Conservation (phyloP, 2,329 filamentous ascomycete genomes). For the Boeremia lycopersici region DNA sequence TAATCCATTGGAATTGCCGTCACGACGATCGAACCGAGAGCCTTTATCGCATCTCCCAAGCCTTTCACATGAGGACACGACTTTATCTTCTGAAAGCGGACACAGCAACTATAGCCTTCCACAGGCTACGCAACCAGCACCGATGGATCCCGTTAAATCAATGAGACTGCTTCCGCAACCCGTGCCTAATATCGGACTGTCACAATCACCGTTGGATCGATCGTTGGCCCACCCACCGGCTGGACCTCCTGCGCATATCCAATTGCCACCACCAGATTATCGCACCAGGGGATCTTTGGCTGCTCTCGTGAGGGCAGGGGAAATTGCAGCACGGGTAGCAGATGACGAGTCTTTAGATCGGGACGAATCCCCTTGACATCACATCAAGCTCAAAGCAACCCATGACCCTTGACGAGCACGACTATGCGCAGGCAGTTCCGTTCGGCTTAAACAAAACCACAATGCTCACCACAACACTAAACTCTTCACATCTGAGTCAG, state of each 20-base stretch:
- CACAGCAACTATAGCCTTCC: slow-evolving; percentile 30
- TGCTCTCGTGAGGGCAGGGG: slow-evolving; percentile 46
- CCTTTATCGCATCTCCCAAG: slow-evolving; percentile 35
- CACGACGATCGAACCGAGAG: slow-evolving; percentile 41
- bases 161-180: slow-evolving; percentile 48
- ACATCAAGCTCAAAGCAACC: not conserved
- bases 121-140: slow-evolving; percentile 21
- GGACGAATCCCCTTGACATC: slow-evolving; percentile 29
- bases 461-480: not conserved
- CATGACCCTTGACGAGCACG: not conserved
- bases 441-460: not conserved
- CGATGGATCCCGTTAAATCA: slow-evolving; percentile 41
- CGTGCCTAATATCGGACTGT: slow-evolving; percentile 37
- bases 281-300: slow-evolving; percentile 44
- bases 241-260: slow-evolving; percentile 22
- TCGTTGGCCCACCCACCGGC: slow-evolving; percentile 18
- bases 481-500: not conserved
- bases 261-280: slow-evolving; percentile 34
- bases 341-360: slow-evolving; percentile 27
- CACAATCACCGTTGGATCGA: slow-evolving; percentile 41
- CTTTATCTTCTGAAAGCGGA: slow-evolving; percentile 47
- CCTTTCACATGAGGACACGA: slow-evolving; percentile 49
- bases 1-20: slow-evolving; percentile 34
- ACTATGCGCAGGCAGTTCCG: not conserved
- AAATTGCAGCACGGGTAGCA: slow-evolving; percentile 42